Evolutionary conservation across 345 rosid species (phyloP), one percentile per base, ranked within the genome.

Genomic region (Hevea brasiliensis): DNA sequence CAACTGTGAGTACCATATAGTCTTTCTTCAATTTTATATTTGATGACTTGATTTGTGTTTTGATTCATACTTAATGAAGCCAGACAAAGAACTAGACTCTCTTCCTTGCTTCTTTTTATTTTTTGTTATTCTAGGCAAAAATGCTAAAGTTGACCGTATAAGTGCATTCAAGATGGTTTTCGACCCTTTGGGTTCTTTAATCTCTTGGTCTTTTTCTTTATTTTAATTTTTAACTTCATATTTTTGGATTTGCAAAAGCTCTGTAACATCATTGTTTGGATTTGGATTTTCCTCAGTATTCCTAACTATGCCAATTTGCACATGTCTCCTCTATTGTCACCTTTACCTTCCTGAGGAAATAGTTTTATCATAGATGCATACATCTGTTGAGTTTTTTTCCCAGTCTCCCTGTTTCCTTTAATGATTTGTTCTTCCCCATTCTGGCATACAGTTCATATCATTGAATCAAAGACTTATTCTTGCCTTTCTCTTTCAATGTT

Each of bases 1-100:
- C 81, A 86, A 94, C 81, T 94, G 96, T 94, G 84, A 92, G 98
- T 88, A 69, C 20, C 75, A 0, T 50, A 3, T 68, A 24, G 8
- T 59, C 47, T 61, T 75, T 12, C 32, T 24, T 29, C 35, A 32
- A 7, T 47, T 41, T 67, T 21, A 57, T 45, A 8, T 20, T 53
- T 18, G 20, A 8, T 48, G 51, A 51, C 48, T 68, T 53, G 26
- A 37, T 54, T 35, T 68, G 59, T 35, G 59, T 51, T 47, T 47
- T 47, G 51, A 11, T 47, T 47, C 17, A 47, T 11, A 47, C 15
- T 47, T 13, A 11, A 13, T 47, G 15, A 47, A 47, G 51, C 10
- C 4, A 12, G 51, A 47, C 51, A 47, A 4, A 12, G 51, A 47
- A 47, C 51, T 47, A 47, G 17, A 15, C 2, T 9, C 27, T 27